Evolutionary conservation across 2,329 filamentous ascomycete genomes (phyloP).

Genomic region (Epichloe baconii): DNA sequence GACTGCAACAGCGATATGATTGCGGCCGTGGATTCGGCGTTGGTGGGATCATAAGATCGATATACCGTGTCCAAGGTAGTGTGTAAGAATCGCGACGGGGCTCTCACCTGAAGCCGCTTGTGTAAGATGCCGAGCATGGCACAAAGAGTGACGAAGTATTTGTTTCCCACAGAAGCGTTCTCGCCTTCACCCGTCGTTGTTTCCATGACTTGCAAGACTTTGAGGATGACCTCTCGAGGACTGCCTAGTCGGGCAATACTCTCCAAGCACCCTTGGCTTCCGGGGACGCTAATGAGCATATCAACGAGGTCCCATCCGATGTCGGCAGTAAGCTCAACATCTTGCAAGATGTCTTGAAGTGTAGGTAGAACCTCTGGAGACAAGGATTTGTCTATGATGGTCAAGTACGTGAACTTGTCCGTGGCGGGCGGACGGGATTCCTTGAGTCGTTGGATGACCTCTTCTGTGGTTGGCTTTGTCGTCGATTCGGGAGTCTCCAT

Average conservation of each 20-base stretch:
- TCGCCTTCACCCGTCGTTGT: constrained; percentile 27
- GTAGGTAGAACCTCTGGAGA: constrained; percentile 52
- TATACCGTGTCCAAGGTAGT: constrained; percentile 63
- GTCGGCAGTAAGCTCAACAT: constrained; percentile 54
- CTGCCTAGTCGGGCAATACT: constrained; percentile 68
- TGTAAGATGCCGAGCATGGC: constrained; percentile 63
- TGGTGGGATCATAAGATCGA: constrained; percentile 48
- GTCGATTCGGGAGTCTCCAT: constrained; percentile 2
- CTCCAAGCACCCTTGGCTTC: constrained; percentile 57
- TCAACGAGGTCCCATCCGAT: constrained; percentile 79
- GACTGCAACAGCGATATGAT: constrained; percentile 59
- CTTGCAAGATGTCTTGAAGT: constrained; percentile 55
- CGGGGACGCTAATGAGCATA: constrained; percentile 54
- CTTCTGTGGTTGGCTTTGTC: constrained; percentile 22
- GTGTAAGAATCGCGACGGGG: constrained; percentile 66
- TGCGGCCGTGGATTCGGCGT: constrained; percentile 54
- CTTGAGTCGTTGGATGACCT: constrained; percentile 31
- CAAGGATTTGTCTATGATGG: constrained; percentile 62
- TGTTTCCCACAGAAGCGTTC: constrained; percentile 22
- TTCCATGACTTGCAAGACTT: constrained; percentile 62
- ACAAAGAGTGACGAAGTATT: constrained; percentile 55
- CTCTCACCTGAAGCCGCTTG: constrained; percentile 61
- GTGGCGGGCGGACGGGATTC: constrained; percentile 38
- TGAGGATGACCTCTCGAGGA: constrained; percentile 68
- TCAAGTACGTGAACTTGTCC: constrained; percentile 66